Conservation (phyloP, 169 alveolate genomes). For the Cryptosporidium ubiquitum region DNA sequence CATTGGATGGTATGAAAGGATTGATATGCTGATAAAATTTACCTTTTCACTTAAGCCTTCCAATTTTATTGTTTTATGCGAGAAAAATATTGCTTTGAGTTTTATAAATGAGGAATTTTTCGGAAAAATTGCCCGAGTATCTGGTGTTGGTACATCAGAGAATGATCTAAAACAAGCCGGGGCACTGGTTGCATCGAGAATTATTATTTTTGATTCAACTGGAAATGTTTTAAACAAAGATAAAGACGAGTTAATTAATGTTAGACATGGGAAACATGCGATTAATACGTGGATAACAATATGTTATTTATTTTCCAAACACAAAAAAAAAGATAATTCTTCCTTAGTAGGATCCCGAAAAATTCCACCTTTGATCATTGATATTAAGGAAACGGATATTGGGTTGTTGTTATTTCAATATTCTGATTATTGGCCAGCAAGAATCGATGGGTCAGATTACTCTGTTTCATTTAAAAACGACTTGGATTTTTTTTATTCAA, state of each 20-base stretch:
- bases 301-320: constrained; percentile 25
- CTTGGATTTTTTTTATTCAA: constrained; percentile 22
- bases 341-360: constrained; percentile 6
- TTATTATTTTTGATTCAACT: constrained; percentile 23
- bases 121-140: constrained; percentile 27
- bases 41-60: constrained; percentile 25
- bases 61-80: constrained; percentile 1
- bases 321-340: constrained; percentile 12
- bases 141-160: constrained; percentile 20
- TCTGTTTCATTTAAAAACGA: neutral
- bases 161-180: constrained; percentile 40
- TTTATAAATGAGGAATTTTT: neutral
- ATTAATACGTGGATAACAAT: constrained; percentile 6
- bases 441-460: neutral
- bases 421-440: constrained; percentile 2
- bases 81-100: neutral
- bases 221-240: neutral
- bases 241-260: neutral
- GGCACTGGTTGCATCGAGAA: constrained; percentile 6
- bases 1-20: constrained; percentile 36
- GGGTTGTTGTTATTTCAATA: constrained; percentile 24
- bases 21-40: constrained; percentile 19
- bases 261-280: constrained; percentile 8
- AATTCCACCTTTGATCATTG: constrained; percentile 31
- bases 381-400: constrained; percentile 23